Percentiles rank a stretch among this genome's conserved stretches.
Conservation (phyloP, 139 green algal genomes). For the Coelastrella sp. region DNA sequence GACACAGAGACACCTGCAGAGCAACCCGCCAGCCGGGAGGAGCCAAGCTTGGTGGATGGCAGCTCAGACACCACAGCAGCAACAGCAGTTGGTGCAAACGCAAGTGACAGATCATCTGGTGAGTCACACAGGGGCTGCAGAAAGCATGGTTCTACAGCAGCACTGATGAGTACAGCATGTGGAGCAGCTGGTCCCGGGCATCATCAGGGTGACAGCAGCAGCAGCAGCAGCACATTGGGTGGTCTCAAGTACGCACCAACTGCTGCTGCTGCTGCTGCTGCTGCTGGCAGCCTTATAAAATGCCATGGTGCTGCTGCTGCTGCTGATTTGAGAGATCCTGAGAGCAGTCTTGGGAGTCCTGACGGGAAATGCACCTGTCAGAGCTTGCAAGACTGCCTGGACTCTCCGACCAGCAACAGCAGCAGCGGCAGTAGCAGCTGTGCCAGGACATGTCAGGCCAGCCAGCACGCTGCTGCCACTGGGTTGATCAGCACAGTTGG, state of each 20-base stretch:
- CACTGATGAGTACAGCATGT: not conserved
- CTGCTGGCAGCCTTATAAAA: not conserved
- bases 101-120: not conserved
- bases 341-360: not conserved
- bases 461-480: not conserved
- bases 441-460: not conserved
- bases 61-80: not conserved
- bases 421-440: not conserved
- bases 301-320: slow-evolving; percentile 1
- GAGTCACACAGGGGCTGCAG: not conserved
- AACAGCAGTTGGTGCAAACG: not conserved
- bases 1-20: slow-evolving; percentile 9
- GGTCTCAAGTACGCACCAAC: not conserved
- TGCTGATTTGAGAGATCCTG: not conserved
- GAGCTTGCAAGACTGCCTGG: not conserved
- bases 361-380: not conserved
- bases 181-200: no score
- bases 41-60: not conserved
- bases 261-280: no score
- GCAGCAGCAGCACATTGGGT: slow-evolving; percentile 11
- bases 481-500: not conserved
- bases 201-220: slow-evolving; percentile 10
- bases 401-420: not conserved
- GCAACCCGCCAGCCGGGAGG: slow-evolving; percentile 4
- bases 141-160: not conserved